Base-by-base conservation (phyloP, 2,329 filamentous ascomycete genomes). In the Botrytis galanthina region DNA sequence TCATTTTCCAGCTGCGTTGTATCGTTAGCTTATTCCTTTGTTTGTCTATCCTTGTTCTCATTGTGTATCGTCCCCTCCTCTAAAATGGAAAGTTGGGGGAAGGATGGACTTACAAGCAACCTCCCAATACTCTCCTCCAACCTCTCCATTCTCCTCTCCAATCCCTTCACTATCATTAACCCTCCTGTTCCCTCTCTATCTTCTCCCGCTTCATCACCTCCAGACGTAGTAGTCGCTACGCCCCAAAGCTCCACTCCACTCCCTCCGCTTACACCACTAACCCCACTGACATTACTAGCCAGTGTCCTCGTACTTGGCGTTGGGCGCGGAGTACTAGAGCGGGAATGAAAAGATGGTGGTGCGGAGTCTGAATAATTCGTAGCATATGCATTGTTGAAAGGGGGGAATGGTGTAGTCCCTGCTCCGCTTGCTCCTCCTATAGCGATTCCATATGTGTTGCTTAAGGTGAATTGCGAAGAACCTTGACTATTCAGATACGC, bases 91-190 rank as follows among this genome's bases (percentile, higher is more conserved):
- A 22, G 8, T 35, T 35, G 20, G n/a, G 29, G 29, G 29, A 48
- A 57, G 44, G 20, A 48, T 2, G 32, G 26, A 74, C 63, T 42
- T 64, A 78, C 76, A 26, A 80, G 71, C 8, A 80, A 67, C 16
- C 75, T 73, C 4, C 79, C 79, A 29, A 80, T 76, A 32, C 71
- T 74, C 66, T 80, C 79, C 63, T 80, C 79, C 29, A 80, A 72
- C 71, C 77, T 77, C 67, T 79, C 77, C 18, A 80, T 75, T 29
- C 78, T 74, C 63, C 75, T 73, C 60, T 77, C 78, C 46, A 80
- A 60, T 3, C 75, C 74, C 22, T 73, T 73, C 12, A 80, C 76
- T 16, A 75, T 78, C 3, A 74, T 70, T 1, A 78, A 62, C 1
- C 78, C 76, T 74, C 78, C 76, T 12, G 32, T 18, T 0, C 61